phyloP scores from a whole-genome alignment of 192 early-diverging fungal species.

The Coemansia aciculifera region DNA sequence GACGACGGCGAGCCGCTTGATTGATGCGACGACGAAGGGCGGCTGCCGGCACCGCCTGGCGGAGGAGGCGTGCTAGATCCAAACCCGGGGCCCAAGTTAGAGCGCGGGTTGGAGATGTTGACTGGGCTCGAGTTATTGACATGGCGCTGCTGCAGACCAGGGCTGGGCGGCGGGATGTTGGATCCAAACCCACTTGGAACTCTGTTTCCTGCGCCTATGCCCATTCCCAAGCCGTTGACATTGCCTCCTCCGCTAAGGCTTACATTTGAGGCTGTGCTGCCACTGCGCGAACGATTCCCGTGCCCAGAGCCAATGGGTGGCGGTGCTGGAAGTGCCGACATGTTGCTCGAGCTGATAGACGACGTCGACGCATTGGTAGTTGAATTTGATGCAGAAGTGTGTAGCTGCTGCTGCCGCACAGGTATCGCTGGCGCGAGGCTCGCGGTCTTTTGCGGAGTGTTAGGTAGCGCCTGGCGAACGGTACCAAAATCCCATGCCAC shows the following conservation, averaged over 20 bases:
- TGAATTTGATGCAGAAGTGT: constrained; percentile 20
- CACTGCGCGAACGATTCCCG: constrained; percentile 52
- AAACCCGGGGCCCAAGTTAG: constrained; percentile 34
- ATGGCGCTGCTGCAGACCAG: constrained; percentile 44
- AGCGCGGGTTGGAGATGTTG: constrained; percentile 22
- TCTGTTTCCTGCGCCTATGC: constrained; percentile 19
- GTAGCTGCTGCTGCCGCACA: constrained; percentile 15
- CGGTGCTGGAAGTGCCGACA: constrained; percentile 51
- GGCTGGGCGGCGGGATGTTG: constrained; percentile 52
- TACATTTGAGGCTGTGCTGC: constrained; percentile 51
- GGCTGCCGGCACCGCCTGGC: constrained; percentile 19
- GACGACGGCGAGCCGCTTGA: constrained; percentile 26
- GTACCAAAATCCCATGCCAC: constrained; percentile 55
- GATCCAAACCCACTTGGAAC: constrained; percentile 37
- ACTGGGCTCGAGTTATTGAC: constrained; percentile 44
- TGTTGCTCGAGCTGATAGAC: constrained; percentile 20
- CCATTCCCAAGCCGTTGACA: constrained; percentile 16
- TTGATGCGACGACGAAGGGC: constrained; percentile 51
- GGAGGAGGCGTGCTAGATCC: constrained; percentile 40
- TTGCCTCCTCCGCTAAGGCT: constrained; percentile 30
- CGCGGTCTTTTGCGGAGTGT: constrained; percentile 31
- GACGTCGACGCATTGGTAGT: constrained; percentile 15
- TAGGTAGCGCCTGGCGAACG: constrained; percentile 43
- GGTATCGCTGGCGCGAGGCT: neutral
- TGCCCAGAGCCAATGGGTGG: constrained; percentile 43